Percentiles rank a stretch among this genome's conserved stretches.
phyloP scores from a whole-genome alignment of 2,329 filamentous ascomycete species.

The Sclerotinia trifoliorum region DNA sequence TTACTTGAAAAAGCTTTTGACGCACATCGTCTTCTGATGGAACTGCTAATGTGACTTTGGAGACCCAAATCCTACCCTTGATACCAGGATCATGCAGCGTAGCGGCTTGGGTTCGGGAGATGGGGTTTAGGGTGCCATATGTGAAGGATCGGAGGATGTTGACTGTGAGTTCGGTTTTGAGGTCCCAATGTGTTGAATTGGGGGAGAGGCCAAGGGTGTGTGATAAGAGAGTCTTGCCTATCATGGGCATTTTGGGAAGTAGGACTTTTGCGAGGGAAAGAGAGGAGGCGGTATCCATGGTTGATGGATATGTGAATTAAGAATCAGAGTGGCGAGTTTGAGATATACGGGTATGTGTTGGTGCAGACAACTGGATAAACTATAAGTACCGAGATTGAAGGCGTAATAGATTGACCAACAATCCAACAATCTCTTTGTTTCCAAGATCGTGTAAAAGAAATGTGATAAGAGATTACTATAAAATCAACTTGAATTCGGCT shows the following conservation, averaged over 20 bases:
- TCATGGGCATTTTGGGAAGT: constrained; percentile 58
- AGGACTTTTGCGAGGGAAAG: constrained; percentile 33
- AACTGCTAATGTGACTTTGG: constrained; percentile 61
- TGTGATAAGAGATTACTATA: background rate
- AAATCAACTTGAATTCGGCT: background rate
- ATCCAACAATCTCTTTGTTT: background rate
- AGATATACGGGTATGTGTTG: background rate
- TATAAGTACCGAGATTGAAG: too few relatives aligned
- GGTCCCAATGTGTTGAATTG: constrained; percentile 72
- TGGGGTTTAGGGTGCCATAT: constrained; percentile 38
- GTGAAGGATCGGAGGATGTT: constrained; percentile 67
- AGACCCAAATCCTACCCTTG: constrained; percentile 81
- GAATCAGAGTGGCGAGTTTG: constrained; percentile 37
- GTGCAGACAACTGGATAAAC: background rate
- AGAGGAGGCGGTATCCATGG: constrained; percentile 40
- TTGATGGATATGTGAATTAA: background rate
- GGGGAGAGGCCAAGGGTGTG: constrained; percentile 68
- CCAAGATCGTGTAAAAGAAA: background rate
- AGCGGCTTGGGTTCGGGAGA: constrained; percentile 62
- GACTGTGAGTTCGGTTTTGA: constrained; percentile 71
- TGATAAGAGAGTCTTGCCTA: constrained; percentile 58
- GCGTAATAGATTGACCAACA: background rate
- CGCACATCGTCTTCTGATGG: constrained; percentile 57
- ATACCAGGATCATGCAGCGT: constrained; percentile 63
- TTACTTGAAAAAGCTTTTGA: constrained; percentile 56